These are phyloP conservation scores for Candida cerambycidarum DNA, from an alignment of 805 yeast species.

Conservation along the genomic window DNA sequence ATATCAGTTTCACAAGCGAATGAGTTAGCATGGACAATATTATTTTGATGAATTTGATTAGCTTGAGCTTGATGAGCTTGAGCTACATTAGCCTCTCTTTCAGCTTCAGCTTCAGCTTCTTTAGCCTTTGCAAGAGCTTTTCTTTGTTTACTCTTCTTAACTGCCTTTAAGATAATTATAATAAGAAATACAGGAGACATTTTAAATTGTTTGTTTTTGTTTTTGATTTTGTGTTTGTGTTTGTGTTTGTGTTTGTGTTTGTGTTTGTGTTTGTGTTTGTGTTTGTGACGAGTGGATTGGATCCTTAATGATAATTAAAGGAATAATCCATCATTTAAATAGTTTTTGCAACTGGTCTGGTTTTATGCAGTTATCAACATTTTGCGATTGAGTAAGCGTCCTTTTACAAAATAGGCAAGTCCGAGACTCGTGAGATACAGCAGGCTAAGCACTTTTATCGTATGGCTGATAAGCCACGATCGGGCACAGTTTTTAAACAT, in stretches of 20 bases:
- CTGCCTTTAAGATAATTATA: not conserved
- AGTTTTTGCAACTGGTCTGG: not conserved
- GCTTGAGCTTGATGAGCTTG: too few species aligned
- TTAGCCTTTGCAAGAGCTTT: not conserved
- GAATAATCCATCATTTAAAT: not conserved
- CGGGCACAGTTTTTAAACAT: too few species aligned
- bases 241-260: not conserved
- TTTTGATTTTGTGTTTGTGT: not conserved
- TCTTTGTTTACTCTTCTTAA: not conserved
- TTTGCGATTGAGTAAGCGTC: not conserved
- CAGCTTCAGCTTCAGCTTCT: not conserved
- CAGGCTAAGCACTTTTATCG: too few species aligned
- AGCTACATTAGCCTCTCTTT: too few species aligned
- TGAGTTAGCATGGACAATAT: too few species aligned
- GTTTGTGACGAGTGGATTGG: too few species aligned
- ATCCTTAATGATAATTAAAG: too few species aligned
- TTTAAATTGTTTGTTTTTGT: not conserved
- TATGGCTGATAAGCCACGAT: too few species aligned
- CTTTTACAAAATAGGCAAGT: not conserved
- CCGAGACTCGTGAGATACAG: too few species aligned
- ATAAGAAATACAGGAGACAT: not conserved
- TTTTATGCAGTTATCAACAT: not conserved
- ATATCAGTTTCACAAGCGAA: too few species aligned
- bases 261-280: not conserved
- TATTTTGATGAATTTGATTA: too few species aligned